These are phyloP conservation scores for Usnea hakonensis DNA, from an alignment of 495 filamentous ascomycete species.

Conservation along the genomic window DNA sequence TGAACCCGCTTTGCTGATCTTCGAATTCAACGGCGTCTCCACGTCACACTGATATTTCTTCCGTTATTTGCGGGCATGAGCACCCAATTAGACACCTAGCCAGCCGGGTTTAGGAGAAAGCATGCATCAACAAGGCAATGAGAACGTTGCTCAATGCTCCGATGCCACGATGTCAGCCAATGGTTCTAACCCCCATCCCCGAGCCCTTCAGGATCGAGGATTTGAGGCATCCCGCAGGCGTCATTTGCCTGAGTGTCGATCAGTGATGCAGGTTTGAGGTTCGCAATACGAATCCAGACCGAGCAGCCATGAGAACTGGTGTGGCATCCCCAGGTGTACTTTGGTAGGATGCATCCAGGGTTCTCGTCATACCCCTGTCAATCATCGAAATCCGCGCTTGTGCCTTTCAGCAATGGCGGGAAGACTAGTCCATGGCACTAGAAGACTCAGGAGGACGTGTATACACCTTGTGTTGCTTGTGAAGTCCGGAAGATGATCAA, in stretches of 20 bases:
- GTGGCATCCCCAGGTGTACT: not conserved
- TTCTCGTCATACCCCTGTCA: conserved; percentile 13
- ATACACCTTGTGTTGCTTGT: not conserved
- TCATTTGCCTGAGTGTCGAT: conserved; percentile 2
- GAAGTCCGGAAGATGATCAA: not conserved
- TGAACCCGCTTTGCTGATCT: conserved; percentile 3
- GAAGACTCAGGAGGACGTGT: not conserved
- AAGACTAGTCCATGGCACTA: not conserved
- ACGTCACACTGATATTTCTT: not conserved
- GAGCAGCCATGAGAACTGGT: not conserved
- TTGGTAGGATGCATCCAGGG: conserved; percentile 2
- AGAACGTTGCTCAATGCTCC: not conserved
- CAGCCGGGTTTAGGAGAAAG: not conserved
- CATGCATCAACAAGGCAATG: not conserved
- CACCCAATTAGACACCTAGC: not conserved
- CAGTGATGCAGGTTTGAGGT: not conserved
- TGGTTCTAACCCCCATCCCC: not conserved
- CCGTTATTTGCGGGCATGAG: not conserved
- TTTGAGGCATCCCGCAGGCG: conserved; percentile 5
- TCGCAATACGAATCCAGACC: not conserved
- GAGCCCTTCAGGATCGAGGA: not conserved
- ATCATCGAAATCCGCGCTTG: not conserved
- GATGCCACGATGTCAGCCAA: not conserved
- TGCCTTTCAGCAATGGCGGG: not conserved
- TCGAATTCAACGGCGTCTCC: conserved; percentile 5